Evolutionary conservation across 2,329 filamentous ascomycete genomes (phyloP).

Genomic region (Clarireedia homoeocarpa): DNA sequence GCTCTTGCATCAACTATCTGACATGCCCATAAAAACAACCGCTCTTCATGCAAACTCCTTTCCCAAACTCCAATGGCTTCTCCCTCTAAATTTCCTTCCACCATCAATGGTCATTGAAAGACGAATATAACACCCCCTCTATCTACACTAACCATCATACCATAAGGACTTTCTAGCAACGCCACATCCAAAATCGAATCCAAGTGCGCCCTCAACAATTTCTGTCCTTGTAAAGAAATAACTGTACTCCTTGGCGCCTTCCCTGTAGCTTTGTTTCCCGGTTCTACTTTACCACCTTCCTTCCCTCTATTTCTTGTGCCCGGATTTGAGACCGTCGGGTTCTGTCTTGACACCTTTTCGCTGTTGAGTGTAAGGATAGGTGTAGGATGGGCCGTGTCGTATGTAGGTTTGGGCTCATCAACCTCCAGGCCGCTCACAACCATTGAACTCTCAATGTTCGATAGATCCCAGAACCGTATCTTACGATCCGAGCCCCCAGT

Average conservation of each 20-base stretch:
- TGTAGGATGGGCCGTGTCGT: constrained; percentile 55
- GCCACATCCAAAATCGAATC: constrained; percentile 84
- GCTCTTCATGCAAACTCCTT: constrained; percentile 6
- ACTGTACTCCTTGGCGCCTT: constrained; percentile 68
- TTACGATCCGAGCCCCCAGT: constrained; percentile 86
- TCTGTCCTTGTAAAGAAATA: constrained; percentile 80
- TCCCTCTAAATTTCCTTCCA: not conserved
- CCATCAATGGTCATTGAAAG: constrained; percentile 37
- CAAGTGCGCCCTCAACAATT: constrained; percentile 76
- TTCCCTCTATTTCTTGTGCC: constrained; percentile 13
- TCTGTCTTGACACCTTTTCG: constrained; percentile 38
- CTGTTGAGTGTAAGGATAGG: constrained; percentile 57
- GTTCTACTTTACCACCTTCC: constrained; percentile 22
- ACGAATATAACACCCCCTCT: constrained; percentile 84
- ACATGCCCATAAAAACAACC: not conserved
- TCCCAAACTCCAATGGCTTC: constrained; percentile 9
- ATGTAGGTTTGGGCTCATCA: constrained; percentile 67
- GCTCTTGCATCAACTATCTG: too few relatives aligned
- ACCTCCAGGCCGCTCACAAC: constrained; percentile 71
- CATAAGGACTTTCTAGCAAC: constrained; percentile 82
- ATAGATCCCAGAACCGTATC: constrained; percentile 88
- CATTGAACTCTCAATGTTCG: constrained; percentile 66
- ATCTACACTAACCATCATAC: constrained; percentile 88
- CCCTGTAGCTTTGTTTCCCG: constrained; percentile 25
- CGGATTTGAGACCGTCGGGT: constrained; percentile 27